These are phyloP conservation scores for Sporisorium iseilematis-ciliati DNA, from an alignment of 1,284 basidiomycete species.

Conservation along the genomic window DNA sequence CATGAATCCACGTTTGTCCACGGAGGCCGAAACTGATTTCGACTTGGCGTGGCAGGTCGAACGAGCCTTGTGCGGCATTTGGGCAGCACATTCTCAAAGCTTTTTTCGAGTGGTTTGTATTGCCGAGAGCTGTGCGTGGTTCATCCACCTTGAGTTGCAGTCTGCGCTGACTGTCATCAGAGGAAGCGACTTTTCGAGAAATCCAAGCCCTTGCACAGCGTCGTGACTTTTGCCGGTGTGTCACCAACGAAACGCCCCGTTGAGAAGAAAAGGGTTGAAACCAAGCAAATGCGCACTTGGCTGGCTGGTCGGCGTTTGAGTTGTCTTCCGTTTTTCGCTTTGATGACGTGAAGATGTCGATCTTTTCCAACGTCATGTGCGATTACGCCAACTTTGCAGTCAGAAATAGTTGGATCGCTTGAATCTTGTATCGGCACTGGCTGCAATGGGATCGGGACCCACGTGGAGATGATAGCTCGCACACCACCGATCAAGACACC, in stretches of 20 bases:
- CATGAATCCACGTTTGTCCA: not conserved
- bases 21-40: not conserved
- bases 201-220: no score
- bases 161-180: not conserved
- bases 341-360: constrained; percentile 8
- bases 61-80: not conserved
- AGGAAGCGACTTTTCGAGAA: no score
- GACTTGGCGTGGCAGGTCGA: not conserved
- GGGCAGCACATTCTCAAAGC: not conserved
- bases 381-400: constrained; percentile 1
- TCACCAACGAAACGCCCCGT: not conserved
- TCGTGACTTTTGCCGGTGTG: not conserved
- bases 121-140: constrained; percentile 3
- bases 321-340: not conserved
- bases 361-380: not conserved
- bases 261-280: not conserved
- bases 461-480: not conserved
- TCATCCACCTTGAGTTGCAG: not conserved
- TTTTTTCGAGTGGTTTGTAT: constrained; percentile 2
- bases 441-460: not conserved
- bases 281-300: not conserved
- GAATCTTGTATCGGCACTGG: not conserved
- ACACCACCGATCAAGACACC: constrained; percentile 28
- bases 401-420: not conserved
- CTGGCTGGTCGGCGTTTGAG: constrained; percentile 1